Evolutionary conservation across 2,329 filamentous ascomycete genomes (phyloP).

Genomic region (Paracoccidioides brasiliensis): DNA sequence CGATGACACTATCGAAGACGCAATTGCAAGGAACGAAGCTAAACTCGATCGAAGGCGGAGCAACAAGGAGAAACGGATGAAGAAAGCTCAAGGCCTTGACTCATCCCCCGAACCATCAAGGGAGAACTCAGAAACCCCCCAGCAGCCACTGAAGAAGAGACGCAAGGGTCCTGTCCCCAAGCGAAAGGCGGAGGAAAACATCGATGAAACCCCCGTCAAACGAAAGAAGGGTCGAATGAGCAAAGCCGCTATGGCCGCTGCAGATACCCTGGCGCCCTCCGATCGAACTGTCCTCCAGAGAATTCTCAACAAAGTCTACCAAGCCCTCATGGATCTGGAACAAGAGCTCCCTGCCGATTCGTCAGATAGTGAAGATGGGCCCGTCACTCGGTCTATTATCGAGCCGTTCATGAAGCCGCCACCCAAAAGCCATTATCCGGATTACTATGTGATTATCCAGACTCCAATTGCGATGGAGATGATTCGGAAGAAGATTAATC

Average conservation of each 20-base stretch:
- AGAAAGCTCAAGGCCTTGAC: conserved; percentile 37
- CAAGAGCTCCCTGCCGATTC: conserved; percentile 49
- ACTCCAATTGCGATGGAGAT: conserved; percentile 92
- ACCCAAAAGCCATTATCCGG: conserved; percentile 75
- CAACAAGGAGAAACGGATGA: conserved; percentile 56
- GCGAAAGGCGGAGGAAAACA: conserved; percentile 70
- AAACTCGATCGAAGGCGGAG: conserved; percentile 65
- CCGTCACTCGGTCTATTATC: conserved; percentile 65
- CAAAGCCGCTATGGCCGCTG: conserved; percentile 38
- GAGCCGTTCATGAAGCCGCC: conserved; percentile 89
- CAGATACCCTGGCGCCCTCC: conserved; percentile 52
- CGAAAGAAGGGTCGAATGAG: conserved; percentile 60
- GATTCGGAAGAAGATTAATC: conserved; percentile 90
- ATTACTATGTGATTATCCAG: conserved; percentile 90
- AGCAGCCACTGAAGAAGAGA: conserved; percentile 51
- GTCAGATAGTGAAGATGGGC: conserved; percentile 40
- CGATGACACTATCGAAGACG: conserved; percentile 85
- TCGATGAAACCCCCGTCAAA: conserved; percentile 65
- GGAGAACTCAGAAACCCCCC: conserved; percentile 69
- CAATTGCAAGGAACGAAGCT: conserved; percentile 78
- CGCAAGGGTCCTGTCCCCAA: conserved; percentile 73
- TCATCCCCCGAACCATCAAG: conserved; percentile 67
- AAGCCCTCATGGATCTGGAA: conserved; percentile 71
- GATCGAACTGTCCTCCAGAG: conserved; percentile 68
- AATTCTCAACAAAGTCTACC: conserved; percentile 63